These are phyloP conservation scores for Hibiscus mutabilis DNA, from an alignment of 345 rosid genomes.

Conservation along the genomic window DNA sequence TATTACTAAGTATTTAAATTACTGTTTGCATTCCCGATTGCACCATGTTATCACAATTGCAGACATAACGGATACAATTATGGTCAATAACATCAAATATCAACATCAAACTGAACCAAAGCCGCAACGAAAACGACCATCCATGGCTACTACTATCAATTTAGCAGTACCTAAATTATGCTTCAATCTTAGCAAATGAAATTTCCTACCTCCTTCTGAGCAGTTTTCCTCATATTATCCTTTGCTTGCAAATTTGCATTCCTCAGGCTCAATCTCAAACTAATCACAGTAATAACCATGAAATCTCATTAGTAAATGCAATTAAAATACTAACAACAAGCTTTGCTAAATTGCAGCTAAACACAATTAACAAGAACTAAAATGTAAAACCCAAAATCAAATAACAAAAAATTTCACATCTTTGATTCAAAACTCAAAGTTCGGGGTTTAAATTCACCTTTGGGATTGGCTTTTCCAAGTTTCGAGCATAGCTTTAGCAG, in stretches of 20 bases:
- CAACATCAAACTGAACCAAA: neutral
- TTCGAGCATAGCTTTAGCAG: conserved; percentile 51
- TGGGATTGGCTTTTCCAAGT: conserved; percentile 62
- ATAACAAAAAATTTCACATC: neutral
- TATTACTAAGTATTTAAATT: neutral
- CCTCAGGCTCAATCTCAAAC: conserved; percentile 62
- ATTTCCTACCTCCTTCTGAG: conserved; percentile 59
- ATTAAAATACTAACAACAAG: neutral
- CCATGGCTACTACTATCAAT: neutral
- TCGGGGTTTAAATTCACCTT: conserved; percentile 23
- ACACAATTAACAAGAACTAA: neutral
- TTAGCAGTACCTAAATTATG: neutral
- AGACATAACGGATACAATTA: neutral
- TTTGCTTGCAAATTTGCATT: conserved; percentile 90
- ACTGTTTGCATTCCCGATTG: neutral
- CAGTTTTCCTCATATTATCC: conserved; percentile 79
- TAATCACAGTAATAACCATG: conserved; percentile 19
- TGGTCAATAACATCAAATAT: neutral
- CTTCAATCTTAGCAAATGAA: neutral
- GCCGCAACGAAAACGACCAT: neutral
- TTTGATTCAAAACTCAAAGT: neutral
- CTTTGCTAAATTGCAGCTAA: neutral
- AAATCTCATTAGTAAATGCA: neutral
- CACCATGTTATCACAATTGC: neutral
- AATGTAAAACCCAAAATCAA: neutral